Base-by-base conservation (phyloP, 495 filamentous ascomycete genomes). In the Xylaria longipes region DNA sequence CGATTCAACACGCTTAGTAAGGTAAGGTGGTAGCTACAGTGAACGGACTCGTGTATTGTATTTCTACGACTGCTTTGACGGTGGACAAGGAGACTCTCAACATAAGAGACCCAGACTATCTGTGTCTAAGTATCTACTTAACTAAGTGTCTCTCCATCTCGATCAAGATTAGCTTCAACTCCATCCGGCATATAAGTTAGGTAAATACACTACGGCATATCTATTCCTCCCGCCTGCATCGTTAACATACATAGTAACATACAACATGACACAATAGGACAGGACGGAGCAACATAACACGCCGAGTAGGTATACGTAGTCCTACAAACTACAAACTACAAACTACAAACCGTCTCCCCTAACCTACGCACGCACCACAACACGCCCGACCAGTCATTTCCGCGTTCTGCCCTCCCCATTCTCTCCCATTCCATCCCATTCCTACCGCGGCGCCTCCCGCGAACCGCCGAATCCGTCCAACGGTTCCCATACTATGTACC, bases 391-490 rank as follows among this genome's bases (percentile, higher is more conserved):
- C 31, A 37, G 57, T 37, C 5, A 37, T 60, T 35, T 60, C 57
- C 56, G 52, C 11, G 14, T 31, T 29, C 50, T 9, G 22, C 50
- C 29, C 60, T 9, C 1, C 17, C 57, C 57, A 31, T 33, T 33
- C 14, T 25, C 2, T 45, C 39, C 20, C 37, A 43, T 37, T 5
- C 0, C 41, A 41, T 62, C 33, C 0, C 31, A 62, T 39, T 22
- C 45, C 29, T 25, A 45, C 62, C 7, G 43, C 43, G 62, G 62
- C 27, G 29, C 27, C 62, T 65, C 62, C 62, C 61, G 61, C 61
- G 61, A 48, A 65, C 61, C 61, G 12, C 22, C 35, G 5, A 64
- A 46, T 45, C 37, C 25, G 25, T 11, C 27, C 54, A 1, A 35
- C 29, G 54, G 54, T 35, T 58, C 54, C 17, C 29, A 57, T 20